Evolutionary conservation across 2,329 filamentous ascomycete species (phyloP), one percentile per base, ranked within the genome.

Genomic region (Penicillium sp.): DNA sequence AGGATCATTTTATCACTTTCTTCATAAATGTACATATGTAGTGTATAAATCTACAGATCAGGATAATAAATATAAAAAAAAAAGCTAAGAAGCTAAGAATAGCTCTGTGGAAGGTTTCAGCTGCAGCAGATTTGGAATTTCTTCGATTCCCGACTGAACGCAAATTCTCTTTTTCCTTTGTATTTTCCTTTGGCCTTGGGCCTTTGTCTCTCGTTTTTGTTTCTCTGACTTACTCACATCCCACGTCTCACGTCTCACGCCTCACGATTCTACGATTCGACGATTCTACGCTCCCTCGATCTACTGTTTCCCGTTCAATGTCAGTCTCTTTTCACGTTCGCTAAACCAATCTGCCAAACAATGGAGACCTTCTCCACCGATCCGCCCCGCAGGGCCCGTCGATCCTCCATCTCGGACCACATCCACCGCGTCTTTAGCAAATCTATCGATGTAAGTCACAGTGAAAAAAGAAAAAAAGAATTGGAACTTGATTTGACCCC

Each of bases 341-440:
- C 22, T 43, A 13, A 49, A 35, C 19, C 29, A 32, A 6, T 31
- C 8, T 6, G 15, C n/a, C 9, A 46, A 24, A 6, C 33, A 32
- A 59, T 59, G 57, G 43, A 39, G 19, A n/a, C 15, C 24, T n/a
- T 37, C 28, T 43, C 51, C 31, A 51, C 43, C 37, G 52, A 57
- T 51, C 54, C 43, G 38, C 54, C 55, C 57, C 54, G 57, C 56
- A 45, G 51, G 41, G 44, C 32, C 43, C 57, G 57, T 22, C 50
- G 56, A 57, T 58, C 58, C 29, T 61, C 58, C 34, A 53, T 61
- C 44, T 55, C 58, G 4, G 52, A 53, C 26, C 57, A 57, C 22
- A 51, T 61, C 22, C 56, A 58, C 17, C 58, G 58, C 8, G 56
- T 55, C 6, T 51, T 61, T 22, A 45, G 48, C 40, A 50, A 53